Evolutionary conservation across 73 alveolate species (phyloP), one percentile per base, ranked within the genome.

Genomic region (Urostyla sp.): DNA sequence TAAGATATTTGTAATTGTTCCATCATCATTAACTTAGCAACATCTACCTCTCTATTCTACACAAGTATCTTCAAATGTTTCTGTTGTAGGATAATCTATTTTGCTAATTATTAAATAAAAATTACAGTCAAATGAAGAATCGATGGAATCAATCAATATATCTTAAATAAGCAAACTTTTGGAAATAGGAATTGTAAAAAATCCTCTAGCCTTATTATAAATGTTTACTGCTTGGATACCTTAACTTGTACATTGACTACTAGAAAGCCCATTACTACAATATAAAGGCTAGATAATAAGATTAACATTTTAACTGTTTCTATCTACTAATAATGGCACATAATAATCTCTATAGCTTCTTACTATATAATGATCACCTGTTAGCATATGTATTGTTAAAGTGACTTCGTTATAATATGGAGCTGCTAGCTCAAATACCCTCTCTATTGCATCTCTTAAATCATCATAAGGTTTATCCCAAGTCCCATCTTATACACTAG

Each of bases 61-160:
- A n/a, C n/a, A n/a, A n/a, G n/a, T n/a, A n/a, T n/a, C n/a, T n/a
- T n/a, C n/a, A n/a, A n/a, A n/a, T n/a, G n/a, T n/a, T n/a, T n/a
- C n/a, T n/a, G n/a, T n/a, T n/a, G n/a, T n/a, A n/a, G n/a, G n/a
- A n/a, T n/a, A n/a, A n/a, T n/a, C n/a, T n/a, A n/a, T n/a, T n/a
- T n/a, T n/a, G n/a, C n/a, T n/a, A n/a, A n/a, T n/a, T n/a, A n/a
- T n/a, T n/a, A n/a, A n/a, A n/a, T n/a, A n/a, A n/a, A n/a, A n/a
- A n/a, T n/a, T n/a, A n/a, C n/a, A n/a, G n/a, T n/a, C n/a, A n/a
- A n/a, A n/a, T n/a, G n/a, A n/a, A 1, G 79, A 63, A 38, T 63
- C 79, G 4, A 63, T 23, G 44, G 61, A 43, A 38, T 63, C 60
- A 3, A 63, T 40, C 6, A 63, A 43, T 21, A 63, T 63, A 38